Conservation (phyloP, 2,329 filamentous ascomycete species). For the Claviceps digitariae region DNA sequence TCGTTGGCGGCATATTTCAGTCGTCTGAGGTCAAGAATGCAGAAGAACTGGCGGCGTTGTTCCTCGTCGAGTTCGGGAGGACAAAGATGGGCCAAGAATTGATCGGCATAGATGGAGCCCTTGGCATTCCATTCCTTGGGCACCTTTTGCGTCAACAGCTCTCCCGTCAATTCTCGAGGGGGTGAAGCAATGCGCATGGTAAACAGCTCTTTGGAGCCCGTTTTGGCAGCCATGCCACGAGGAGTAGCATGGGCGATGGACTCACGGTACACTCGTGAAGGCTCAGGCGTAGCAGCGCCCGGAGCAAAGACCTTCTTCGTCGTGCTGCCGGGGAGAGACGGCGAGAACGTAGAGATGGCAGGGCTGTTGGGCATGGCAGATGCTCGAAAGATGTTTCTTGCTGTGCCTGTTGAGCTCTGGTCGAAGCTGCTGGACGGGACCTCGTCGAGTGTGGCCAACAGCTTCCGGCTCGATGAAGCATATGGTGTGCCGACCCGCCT, state of each 20-base stretch:
- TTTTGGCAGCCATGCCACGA: slow-evolving; percentile 35
- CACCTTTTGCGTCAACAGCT: slow-evolving; percentile 38
- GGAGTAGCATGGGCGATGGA: slow-evolving; percentile 33
- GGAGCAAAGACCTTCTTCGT: slow-evolving; percentile 35
- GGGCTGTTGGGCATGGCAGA: slow-evolving; percentile 23
- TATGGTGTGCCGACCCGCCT: slow-evolving; percentile 27
- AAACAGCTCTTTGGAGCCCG: slow-evolving; percentile 38
- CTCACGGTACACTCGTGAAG: slow-evolving; percentile 28
- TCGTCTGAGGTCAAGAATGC: slow-evolving; percentile 46
- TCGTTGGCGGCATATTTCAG: slow-evolving; percentile 49
- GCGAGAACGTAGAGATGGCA: slow-evolving; percentile 26
- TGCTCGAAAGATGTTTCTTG: slow-evolving; percentile 29
- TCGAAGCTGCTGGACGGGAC: slow-evolving; percentile 22
- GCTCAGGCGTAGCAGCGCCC: slow-evolving; percentile 27
- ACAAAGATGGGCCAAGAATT: slow-evolving; percentile 43
- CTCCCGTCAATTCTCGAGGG: slow-evolving; percentile 41
- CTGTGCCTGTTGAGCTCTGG: slow-evolving; percentile 20
- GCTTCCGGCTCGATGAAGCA: slow-evolving; percentile 22
- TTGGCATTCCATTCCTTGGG: slow-evolving; percentile 37
- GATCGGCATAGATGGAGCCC: slow-evolving; percentile 45
- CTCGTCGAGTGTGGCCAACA: slow-evolving; percentile 22
- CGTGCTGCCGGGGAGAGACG: slow-evolving; percentile 29
- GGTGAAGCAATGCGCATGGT: slow-evolving; percentile 45
- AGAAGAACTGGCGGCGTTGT: slow-evolving; percentile 49
- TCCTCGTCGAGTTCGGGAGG: slow-evolving; percentile 43